Base-by-base conservation (phyloP, 2,329 filamentous ascomycete genomes). In the Aspergillus intermedius region DNA sequence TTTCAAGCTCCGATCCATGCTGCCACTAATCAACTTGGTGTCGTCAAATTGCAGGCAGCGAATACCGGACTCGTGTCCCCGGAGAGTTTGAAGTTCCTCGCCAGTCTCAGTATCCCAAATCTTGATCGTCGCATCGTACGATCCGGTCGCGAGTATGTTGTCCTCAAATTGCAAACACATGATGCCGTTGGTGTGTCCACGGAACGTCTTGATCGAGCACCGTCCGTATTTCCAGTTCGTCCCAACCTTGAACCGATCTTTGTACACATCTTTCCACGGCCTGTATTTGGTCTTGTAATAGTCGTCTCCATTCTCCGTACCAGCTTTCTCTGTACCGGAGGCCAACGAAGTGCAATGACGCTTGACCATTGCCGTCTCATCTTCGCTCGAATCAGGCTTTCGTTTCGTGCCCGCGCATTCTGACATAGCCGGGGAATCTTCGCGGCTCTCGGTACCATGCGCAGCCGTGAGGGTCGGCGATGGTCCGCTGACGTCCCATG, bases 221-320 rank as follows among this genome's bases (percentile, higher is more conserved):
- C 91, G 83, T 3, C 93, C 91, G 55, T 95, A 90, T 67, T 95
- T 95, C 93, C 93, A 98, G 67, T 97, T 97, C 51, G 86, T 93
- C 45, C 93, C 91, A 43, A 98, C 90, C 66, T 91, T 93, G 77
- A 91, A 97, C 13, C 88, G 82, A 66, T 96, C 91, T 54, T 89
- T 87, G 74, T 98, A 98, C 1, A 98, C 88, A 52, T 95, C 90
- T 69, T 98, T 98, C 93, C 93, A 98, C 0, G 86, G 90, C 25
- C 89, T 71, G 53, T 72, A 72, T 19, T 71, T 67, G 12, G 74
- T 74, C 51, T 75, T 74, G 58, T 78, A 77, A 55, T 76, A 77
- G 9, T 73, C 70, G 17, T 73, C 72, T 25, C 71, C 60, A 10
- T 62, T 59, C 30, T 70, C 70, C 1, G 64, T 49, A 8, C 44